These are phyloP conservation scores for Dactylorhiza incarnata DNA, from an alignment of 106 monocot species.

Conservation along the genomic window DNA sequence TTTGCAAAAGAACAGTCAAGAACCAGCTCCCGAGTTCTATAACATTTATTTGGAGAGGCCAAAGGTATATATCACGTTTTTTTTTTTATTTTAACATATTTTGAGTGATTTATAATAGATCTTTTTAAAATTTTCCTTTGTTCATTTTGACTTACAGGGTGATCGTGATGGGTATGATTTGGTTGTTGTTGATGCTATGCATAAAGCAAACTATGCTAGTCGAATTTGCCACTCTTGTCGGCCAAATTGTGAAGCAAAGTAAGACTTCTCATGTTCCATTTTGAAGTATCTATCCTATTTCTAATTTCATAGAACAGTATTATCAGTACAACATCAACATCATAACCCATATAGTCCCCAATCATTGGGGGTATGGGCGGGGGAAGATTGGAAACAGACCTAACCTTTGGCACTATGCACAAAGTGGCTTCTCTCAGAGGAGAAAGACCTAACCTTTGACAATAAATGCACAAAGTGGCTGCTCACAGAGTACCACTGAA, in stretches of 20 bases:
- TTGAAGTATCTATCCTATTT: conserved; percentile 1
- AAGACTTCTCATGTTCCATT: conserved; percentile 15
- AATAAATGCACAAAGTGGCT: too few species aligned
- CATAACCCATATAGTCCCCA: too few species aligned
- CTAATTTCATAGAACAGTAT: neutral
- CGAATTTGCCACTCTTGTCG: conserved; percentile 96
- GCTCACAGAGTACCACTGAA: too few species aligned
- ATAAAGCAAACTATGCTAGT: conserved; percentile 99
- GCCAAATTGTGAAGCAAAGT: conserved; percentile 99
- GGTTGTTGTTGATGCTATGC: conserved; percentile 99
- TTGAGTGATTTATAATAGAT: neutral
- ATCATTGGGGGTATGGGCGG: too few species aligned
- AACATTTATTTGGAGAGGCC: conserved; percentile 98
- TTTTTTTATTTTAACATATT: neutral
- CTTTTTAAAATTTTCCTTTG: neutral
- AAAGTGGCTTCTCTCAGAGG: too few species aligned
- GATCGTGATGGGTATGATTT: conserved; percentile 98
- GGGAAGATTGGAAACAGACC: too few species aligned
- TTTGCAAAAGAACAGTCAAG: conserved; percentile 84
- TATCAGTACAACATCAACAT: neutral
- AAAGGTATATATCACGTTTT: conserved; percentile 38
- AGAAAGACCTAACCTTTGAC: too few species aligned
- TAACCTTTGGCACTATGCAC: too few species aligned
- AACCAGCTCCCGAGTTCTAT: conserved; percentile 91
- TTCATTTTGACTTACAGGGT: conserved; percentile 46